Conservation (phyloP, 1,284 basidiomycete genomes). For the Thecaphora frezii region DNA sequence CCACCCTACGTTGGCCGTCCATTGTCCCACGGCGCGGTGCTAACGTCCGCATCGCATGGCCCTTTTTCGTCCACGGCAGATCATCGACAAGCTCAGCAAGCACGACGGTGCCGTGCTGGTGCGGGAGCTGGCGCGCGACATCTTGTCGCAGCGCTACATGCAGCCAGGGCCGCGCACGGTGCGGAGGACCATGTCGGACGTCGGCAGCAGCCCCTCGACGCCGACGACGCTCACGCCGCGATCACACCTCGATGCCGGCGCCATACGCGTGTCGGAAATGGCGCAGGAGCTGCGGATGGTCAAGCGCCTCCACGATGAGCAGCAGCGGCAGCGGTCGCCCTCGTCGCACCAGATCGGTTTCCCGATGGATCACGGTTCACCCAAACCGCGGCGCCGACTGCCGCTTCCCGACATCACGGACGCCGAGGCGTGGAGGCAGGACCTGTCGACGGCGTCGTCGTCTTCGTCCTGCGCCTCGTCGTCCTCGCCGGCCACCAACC, state of each 20-base stretch:
- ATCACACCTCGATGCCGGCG: no score
- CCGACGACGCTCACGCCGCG: no score
- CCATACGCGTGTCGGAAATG: no score
- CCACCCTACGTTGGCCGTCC: no score
- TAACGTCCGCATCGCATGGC: not conserved
- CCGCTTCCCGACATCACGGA: not conserved
- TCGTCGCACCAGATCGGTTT: not conserved
- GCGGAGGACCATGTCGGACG: constrained; percentile 29
- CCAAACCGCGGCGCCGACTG: not conserved
- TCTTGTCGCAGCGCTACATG: constrained; percentile 26
- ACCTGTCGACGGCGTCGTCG: no score
- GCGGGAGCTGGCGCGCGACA: constrained; percentile 51
- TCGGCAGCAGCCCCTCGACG: not conserved
- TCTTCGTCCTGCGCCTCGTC: no score
- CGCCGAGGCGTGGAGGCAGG: not conserved
- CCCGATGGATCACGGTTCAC: not conserved
- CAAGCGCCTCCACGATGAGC: not conserved
- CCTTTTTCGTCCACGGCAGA: constrained; percentile 2
- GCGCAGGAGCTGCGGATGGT: no score
- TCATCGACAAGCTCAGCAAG: constrained; percentile 39
- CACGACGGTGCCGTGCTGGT: constrained; percentile 65
- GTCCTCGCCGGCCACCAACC: not conserved
- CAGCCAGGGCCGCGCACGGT: constrained; percentile 20
- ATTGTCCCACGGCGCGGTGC: no score
- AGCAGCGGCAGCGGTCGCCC: not conserved